Evolutionary conservation across 768 basidiomycete species (phyloP).

Genomic region (Rubroboletus pulcherrimus): DNA sequence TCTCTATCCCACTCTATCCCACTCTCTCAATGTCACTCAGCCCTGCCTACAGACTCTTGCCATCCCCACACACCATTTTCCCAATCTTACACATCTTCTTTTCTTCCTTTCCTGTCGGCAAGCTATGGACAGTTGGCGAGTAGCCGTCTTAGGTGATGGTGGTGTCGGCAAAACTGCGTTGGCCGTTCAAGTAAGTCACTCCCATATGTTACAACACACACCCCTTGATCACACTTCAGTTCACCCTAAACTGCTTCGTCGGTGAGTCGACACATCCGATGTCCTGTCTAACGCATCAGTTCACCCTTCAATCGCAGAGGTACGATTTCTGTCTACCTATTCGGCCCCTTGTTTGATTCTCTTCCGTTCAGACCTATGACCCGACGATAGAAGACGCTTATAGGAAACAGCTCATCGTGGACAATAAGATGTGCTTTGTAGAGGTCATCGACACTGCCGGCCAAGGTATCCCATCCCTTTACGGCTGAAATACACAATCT

Average conservation of each 20-base stretch:
- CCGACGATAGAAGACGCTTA: constrained; percentile 99
- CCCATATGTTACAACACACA: background rate
- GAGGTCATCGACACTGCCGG: constrained; percentile 98
- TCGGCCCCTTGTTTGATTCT: constrained; percentile 6
- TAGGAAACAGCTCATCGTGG: constrained; percentile 90
- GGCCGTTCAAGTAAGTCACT: constrained; percentile 77
- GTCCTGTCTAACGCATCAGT: constrained; percentile 9
- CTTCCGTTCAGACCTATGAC: constrained; percentile 75
- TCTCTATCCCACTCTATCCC: constrained; percentile 22
- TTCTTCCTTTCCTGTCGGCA: constrained; percentile 13
- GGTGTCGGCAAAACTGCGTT: constrained; percentile 97
- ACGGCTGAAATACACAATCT: constrained; percentile 12
- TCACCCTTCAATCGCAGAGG: constrained; percentile 45
- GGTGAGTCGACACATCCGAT: constrained; percentile 48
- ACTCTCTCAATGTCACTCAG: constrained; percentile 20
- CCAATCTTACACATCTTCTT: constrained; percentile 25
- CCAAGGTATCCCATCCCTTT: constrained; percentile 62
- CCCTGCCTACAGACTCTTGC: constrained; percentile 11
- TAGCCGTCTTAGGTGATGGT: constrained; percentile 94
- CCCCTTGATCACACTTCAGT: constrained; percentile 47
- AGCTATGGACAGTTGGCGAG: constrained; percentile 92
- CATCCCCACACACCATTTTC: constrained; percentile 23
- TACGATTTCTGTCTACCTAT: constrained; percentile 27
- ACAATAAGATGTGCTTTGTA: constrained; percentile 92
- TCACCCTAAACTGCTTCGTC: constrained; percentile 94